phyloP scores from a whole-genome alignment of 192 early-diverging fungal genomes.

The Piromyces finnis region DNA sequence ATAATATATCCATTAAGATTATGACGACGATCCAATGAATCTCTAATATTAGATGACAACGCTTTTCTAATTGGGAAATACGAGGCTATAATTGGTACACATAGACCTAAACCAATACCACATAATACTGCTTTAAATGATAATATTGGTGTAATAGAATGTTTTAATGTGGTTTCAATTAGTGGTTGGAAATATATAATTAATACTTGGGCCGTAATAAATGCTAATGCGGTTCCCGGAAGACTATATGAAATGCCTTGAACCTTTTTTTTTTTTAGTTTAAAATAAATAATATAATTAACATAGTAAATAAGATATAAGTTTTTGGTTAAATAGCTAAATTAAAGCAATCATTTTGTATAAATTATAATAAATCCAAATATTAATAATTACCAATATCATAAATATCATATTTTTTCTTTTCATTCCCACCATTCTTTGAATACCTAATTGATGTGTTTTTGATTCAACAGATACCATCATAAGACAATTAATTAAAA shows the following conservation, averaged over 20 bases:
- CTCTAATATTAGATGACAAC: background rate
- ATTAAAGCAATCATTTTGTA: too few relatives aligned
- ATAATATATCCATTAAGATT: background rate
- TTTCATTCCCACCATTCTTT: constrained; percentile 11
- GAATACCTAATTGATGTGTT: constrained; percentile 10
- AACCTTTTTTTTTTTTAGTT: background rate
- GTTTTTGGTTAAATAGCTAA: too few relatives aligned
- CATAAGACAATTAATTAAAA: constrained; percentile 12
- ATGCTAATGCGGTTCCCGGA: background rate
- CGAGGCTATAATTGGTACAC: background rate
- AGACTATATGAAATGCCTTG: background rate
- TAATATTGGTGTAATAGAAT: background rate
- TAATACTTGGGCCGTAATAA: background rate
- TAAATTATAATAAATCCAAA: too few relatives aligned
- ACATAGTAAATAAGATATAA: too few relatives aligned
- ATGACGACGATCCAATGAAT: background rate
- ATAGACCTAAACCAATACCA: background rate
- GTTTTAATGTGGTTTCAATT: background rate
- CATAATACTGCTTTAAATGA: background rate
- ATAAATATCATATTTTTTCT: constrained; percentile 1
- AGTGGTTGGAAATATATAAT: background rate
- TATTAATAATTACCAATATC: background rate
- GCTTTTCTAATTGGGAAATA: background rate
- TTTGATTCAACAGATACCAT: constrained; percentile 15
- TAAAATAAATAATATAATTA: too few relatives aligned